phyloP scores from a whole-genome alignment of 2,329 filamentous ascomycete species.

The Xylaria multiplex region DNA sequence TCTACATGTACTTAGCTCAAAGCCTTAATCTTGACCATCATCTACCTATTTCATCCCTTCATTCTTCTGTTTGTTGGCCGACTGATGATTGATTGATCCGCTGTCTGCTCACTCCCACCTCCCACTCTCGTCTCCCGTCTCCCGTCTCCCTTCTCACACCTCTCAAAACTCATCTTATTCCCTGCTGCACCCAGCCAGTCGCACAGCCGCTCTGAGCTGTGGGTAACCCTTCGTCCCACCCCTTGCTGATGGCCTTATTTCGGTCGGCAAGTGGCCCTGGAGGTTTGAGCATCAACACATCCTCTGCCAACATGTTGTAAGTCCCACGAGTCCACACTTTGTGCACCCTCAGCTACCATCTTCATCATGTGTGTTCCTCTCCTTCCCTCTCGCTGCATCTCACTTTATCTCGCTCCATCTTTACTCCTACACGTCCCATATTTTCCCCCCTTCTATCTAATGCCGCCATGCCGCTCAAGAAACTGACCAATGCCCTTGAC shows the following conservation, averaged over 20 bases:
- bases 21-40: no score
- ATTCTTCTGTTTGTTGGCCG: no score
- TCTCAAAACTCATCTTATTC: no score
- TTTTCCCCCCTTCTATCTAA: no score
- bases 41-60: no score
- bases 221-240: conserved; percentile 22
- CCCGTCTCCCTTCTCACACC: no score
- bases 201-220: conserved; percentile 28
- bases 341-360: conserved; percentile 11
- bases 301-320: conserved; percentile 67
- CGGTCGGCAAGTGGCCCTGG: conserved; percentile 69
- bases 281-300: conserved; percentile 72
- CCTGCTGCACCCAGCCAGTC: conserved; percentile 22
- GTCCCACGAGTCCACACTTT: conserved; percentile 41
- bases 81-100: no score
- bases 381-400: no score
- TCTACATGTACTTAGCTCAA: no score
- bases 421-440: not conserved
- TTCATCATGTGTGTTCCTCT: not conserved
- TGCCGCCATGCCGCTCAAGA: conserved; percentile 36
- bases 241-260: conserved; percentile 58
- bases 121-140: no score
- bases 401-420: no score
- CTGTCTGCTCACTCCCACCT: no score
- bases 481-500: conserved; percentile 28